phyloP scores from a whole-genome alignment of 208 protist species.

The Trypanosoma caninum region DNA sequence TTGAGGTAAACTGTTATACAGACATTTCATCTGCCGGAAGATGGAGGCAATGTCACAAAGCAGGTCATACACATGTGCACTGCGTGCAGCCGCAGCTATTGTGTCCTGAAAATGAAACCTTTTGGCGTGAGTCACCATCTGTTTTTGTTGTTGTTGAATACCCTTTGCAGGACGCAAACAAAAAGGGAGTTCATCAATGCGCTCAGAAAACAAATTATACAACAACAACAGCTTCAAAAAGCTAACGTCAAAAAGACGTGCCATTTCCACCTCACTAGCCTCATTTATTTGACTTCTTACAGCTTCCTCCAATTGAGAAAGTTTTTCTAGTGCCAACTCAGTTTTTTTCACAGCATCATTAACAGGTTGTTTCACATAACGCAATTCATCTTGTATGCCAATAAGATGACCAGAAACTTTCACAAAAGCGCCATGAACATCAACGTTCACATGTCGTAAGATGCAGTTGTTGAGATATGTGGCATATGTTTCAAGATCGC shows the following conservation, averaged over 20 bases:
- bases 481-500: slow-evolving; percentile 65
- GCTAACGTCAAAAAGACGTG: slow-evolving; percentile 53
- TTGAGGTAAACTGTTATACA: slow-evolving; percentile 10
- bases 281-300: slow-evolving; percentile 46
- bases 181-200: slow-evolving; percentile 34
- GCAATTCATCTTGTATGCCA: slow-evolving; percentile 75
- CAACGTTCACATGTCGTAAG: slow-evolving; percentile 64
- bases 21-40: slow-evolving; percentile 22
- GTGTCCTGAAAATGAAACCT: background rate
- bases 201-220: slow-evolving; percentile 52
- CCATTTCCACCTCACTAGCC: slow-evolving; percentile 49
- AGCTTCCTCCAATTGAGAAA: slow-evolving; percentile 29
- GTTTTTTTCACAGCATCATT: slow-evolving; percentile 44
- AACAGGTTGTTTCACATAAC: slow-evolving; percentile 59
- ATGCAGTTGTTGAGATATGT: slow-evolving; percentile 57
- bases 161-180: background rate
- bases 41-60: slow-evolving; percentile 12
- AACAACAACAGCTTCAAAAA: slow-evolving; percentile 55
- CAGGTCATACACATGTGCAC: slow-evolving; percentile 8
- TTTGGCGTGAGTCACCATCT: background rate
- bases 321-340: slow-evolving; percentile 26
- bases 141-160: background rate
- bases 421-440: slow-evolving; percentile 76
- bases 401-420: slow-evolving; percentile 65
- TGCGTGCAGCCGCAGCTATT: slow-evolving; percentile 1